Percentiles rank a stretch among this genome's conserved stretches.
Evolutionary conservation across 768 basidiomycete species (phyloP).

Genomic region (Tephrocybe sp.): DNA sequence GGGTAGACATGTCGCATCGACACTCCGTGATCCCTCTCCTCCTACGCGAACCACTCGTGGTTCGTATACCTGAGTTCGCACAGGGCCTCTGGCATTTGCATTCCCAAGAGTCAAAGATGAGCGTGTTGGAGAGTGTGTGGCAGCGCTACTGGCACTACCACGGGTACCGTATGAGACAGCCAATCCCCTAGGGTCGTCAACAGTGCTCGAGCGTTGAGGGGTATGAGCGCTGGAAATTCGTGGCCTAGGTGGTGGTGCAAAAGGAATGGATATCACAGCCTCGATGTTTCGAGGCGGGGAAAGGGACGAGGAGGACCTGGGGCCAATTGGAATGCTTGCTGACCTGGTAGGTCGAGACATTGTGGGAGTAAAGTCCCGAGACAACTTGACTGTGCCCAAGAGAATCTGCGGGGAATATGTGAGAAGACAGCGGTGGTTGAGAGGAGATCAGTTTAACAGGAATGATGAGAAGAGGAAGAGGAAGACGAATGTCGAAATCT

Average conservation of each 20-base stretch:
- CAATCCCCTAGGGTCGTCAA: conserved; percentile 36
- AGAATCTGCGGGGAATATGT: background rate
- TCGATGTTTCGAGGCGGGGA: conserved; percentile 62
- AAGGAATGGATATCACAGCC: conserved; percentile 63
- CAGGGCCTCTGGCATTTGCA: conserved; percentile 30
- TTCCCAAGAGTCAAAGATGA: conserved; percentile 40
- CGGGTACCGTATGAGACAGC: conserved; percentile 40
- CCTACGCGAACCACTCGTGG: conserved; percentile 71
- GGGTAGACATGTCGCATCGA: conserved; percentile 47
- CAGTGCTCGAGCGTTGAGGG: conserved; percentile 24
- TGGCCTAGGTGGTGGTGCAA: conserved; percentile 41
- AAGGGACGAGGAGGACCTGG: conserved; percentile 44
- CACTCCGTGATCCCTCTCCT: conserved; percentile 32
- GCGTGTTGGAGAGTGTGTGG: conserved; percentile 32
- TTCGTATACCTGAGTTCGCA: conserved; percentile 45
- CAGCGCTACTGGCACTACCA: conserved; percentile 24
- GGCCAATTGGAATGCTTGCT: conserved; percentile 63
- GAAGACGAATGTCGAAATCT: conserved; percentile 6
- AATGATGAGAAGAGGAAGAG: conserved; percentile 14
- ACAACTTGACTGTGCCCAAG: background rate
- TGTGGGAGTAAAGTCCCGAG: background rate
- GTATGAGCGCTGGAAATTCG: conserved; percentile 34
- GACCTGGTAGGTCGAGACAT: conserved; percentile 62
- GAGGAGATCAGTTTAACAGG: conserved; percentile 6
- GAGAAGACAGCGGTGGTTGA: background rate